Percentiles rank a stretch among this genome's conserved stretches.
Conservation (phyloP, 768 basidiomycete species). For the Hydnomerulius pinastri region DNA sequence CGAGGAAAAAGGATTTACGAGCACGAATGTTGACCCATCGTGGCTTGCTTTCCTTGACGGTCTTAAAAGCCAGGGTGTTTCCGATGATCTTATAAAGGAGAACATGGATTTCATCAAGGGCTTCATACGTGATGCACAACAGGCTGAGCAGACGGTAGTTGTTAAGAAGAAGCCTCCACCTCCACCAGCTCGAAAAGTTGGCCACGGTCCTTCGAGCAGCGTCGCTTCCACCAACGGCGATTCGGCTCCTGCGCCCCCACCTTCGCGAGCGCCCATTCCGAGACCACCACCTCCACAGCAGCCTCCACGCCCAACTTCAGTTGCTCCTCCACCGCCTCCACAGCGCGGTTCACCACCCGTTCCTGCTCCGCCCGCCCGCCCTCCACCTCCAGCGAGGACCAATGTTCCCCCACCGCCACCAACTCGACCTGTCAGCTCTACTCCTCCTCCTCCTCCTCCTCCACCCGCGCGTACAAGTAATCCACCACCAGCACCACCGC, state of each 20-base stretch:
- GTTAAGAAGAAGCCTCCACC: slow-evolving; percentile 48
- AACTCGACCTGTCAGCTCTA: slow-evolving; percentile 34
- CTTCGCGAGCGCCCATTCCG: slow-evolving; percentile 36
- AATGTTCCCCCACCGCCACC: slow-evolving; percentile 35
- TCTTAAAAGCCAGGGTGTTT: slow-evolving; percentile 66
- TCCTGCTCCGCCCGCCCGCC: slow-evolving; percentile 23
- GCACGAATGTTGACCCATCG: slow-evolving; percentile 84
- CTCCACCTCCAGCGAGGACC: slow-evolving; percentile 35
- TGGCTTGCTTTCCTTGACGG: slow-evolving; percentile 76
- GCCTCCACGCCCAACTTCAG: slow-evolving; percentile 22
- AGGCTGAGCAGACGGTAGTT: slow-evolving; percentile 40
- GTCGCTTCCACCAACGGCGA: slow-evolving; percentile 23
- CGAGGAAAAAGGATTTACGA: slow-evolving; percentile 81
- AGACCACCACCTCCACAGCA: slow-evolving; percentile 39
- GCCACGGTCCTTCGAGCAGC: slow-evolving; percentile 28
- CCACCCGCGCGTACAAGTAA: slow-evolving; percentile 27
- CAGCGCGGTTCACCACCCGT: slow-evolving; percentile 32
- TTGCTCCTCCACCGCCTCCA: slow-evolving; percentile 21
- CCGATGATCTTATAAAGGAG: slow-evolving; percentile 64
- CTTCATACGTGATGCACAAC: slow-evolving; percentile 59
- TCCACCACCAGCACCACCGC: slow-evolving; percentile 40
- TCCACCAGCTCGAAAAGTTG: slow-evolving; percentile 33
- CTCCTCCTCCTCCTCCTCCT: slow-evolving; percentile 33
- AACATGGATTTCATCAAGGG: slow-evolving; percentile 90
- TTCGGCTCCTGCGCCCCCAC: slow-evolving; percentile 28